These are phyloP conservation scores for Sambucus nigra DNA, from an alignment of 129 eudicot genomes.

Conservation along the genomic window DNA sequence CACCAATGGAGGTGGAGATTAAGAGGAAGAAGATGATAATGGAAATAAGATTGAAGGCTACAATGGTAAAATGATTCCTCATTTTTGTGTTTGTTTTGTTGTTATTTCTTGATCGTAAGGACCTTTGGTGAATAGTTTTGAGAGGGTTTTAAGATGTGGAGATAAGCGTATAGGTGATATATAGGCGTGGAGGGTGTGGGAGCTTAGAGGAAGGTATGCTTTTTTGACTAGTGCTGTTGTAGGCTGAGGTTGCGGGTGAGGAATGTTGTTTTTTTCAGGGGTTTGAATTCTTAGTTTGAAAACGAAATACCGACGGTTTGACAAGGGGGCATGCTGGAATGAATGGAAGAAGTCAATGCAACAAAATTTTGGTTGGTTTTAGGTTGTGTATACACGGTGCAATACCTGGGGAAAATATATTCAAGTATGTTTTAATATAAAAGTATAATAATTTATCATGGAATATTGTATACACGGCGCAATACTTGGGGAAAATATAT, in stretches of 20 bases:
- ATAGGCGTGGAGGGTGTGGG: background rate
- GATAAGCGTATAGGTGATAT: background rate
- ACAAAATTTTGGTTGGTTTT: too few species aligned
- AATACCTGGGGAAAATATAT: too few species aligned
- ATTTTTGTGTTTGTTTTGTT: too few species aligned
- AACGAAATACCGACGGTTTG: background rate
- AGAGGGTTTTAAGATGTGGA: background rate
- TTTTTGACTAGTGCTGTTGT: background rate
- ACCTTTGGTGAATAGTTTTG: background rate
- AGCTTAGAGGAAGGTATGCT: background rate
- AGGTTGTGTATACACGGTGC: too few species aligned
- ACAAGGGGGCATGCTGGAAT: too few species aligned
- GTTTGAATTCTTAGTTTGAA: background rate
- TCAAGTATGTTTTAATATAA: too few species aligned
- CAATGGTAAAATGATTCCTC: background rate
- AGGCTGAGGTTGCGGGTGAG: background rate
- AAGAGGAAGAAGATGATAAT: slow-evolving; percentile 1
- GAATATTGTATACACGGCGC: too few species aligned
- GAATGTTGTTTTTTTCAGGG: background rate
- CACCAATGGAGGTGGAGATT: background rate
- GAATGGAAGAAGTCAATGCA: too few species aligned
- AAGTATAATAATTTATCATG: too few species aligned
- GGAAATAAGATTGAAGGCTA: background rate
- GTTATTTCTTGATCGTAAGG: background rate
- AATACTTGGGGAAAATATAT: too few species aligned